Conservation (phyloP, 495 filamentous ascomycete genomes). For the Penicillium riverlandense region DNA sequence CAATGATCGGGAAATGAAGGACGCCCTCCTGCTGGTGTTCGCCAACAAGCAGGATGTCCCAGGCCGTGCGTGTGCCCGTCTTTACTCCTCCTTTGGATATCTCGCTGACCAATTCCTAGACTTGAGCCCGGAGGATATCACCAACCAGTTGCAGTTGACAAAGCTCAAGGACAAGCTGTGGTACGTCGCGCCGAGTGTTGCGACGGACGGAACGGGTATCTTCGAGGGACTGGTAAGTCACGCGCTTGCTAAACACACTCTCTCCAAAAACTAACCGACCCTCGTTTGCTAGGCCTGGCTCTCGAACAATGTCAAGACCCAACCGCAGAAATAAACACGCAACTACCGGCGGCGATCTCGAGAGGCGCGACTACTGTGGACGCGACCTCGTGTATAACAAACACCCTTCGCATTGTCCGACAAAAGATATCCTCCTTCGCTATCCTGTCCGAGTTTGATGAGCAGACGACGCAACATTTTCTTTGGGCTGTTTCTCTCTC, state of each 20-base stretch:
- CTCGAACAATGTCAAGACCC: constrained; percentile 85
- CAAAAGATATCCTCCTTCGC: constrained; percentile 18
- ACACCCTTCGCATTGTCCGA: constrained; percentile 24
- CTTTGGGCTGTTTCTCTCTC: constrained; percentile 12
- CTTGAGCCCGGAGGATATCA: constrained; percentile 80
- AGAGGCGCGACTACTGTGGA: constrained; percentile 9
- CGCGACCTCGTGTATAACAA: constrained; percentile 31
- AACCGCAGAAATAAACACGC: constrained; percentile 41
- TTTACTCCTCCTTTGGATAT: background rate
- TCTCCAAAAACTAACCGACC: constrained; percentile 10
- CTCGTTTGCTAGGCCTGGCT: constrained; percentile 62
- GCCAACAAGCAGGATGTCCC: constrained; percentile 96
- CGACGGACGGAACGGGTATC: constrained; percentile 87
- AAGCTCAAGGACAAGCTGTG: constrained; percentile 88
- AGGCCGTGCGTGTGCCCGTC: constrained; percentile 54
- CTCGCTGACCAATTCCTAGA: constrained; percentile 43
- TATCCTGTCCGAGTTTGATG: constrained; percentile 39
- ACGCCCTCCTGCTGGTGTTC: constrained; percentile 87
- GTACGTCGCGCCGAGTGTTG: constrained; percentile 94
- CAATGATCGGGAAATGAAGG: constrained; percentile 96
- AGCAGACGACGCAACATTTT: constrained; percentile 40
- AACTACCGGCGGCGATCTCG: constrained; percentile 12
- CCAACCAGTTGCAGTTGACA: constrained; percentile 72
- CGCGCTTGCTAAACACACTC: background rate
- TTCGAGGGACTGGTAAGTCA: constrained; percentile 79